Percentiles rank a stretch among this genome's conserved stretches.
Evolutionary conservation across 495 filamentous ascomycete genomes (phyloP).

Genomic region (Penicillium chermesinum): DNA sequence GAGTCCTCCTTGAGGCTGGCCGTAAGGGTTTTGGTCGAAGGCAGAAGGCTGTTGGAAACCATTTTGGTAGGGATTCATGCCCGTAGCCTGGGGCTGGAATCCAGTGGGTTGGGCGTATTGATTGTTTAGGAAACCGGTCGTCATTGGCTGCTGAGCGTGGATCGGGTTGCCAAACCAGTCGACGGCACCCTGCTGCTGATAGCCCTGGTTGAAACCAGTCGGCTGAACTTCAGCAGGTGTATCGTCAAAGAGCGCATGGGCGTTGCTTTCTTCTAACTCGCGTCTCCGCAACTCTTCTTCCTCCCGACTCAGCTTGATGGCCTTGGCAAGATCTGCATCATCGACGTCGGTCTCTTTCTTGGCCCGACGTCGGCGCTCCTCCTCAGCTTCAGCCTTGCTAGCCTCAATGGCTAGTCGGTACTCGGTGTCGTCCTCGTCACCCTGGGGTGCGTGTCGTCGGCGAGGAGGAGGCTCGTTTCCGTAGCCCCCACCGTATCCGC

Average conservation of each 20-base stretch:
- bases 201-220: constrained; percentile 90
- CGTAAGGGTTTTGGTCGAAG: constrained; percentile 55
- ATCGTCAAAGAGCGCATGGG: constrained; percentile 82
- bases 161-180: constrained; percentile 97
- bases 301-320: constrained; percentile 92
- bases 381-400: constrained; percentile 92
- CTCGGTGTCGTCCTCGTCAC: constrained; percentile 87
- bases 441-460: constrained; percentile 41
- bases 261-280: constrained; percentile 87
- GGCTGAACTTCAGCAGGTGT: constrained; percentile 68
- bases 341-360: constrained; percentile 50
- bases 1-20: constrained; percentile 43
- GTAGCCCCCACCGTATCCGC: no score
- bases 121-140: constrained; percentile 78
- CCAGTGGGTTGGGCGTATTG: constrained; percentile 72
- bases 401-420: constrained; percentile 92
- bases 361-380: constrained; percentile 70
- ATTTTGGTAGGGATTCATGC: constrained; percentile 63
- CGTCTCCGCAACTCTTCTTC: constrained; percentile 84
- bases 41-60: constrained; percentile 61
- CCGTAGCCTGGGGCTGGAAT: constrained; percentile 59
- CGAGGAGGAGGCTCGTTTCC: constrained; percentile 34
- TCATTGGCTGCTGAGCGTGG: constrained; percentile 66
- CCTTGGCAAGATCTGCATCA: constrained; percentile 87
- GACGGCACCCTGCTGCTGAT: constrained; percentile 90